Evolutionary conservation across 2,329 filamentous ascomycete genomes (phyloP).

Genomic region (Claviceps quebecensis): DNA sequence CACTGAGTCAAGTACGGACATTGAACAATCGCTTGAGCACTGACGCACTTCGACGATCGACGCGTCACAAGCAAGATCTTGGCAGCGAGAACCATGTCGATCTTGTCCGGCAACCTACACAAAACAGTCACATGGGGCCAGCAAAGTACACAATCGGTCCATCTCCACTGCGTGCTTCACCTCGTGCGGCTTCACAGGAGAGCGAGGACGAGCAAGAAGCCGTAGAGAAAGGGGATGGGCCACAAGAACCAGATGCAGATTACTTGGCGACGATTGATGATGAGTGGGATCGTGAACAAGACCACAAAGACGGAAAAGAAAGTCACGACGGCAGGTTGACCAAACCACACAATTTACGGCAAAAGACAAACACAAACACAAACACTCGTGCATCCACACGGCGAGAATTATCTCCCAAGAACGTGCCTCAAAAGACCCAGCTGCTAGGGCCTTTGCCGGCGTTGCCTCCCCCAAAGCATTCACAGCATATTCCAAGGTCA

Average conservation of each 20-base stretch:
- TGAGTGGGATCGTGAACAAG: slow-evolving; percentile 1
- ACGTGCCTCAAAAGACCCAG: neutral
- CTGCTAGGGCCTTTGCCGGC: neutral
- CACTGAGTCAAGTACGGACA: neutral
- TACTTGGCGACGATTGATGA: neutral
- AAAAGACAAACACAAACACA: neutral
- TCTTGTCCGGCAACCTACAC: neutral
- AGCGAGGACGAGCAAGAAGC: neutral
- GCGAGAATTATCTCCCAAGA: neutral
- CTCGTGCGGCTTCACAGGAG: neutral
- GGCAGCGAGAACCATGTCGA: slow-evolving; percentile 1
- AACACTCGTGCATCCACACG: slow-evolving; percentile 12
- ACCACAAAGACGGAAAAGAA: slow-evolving; percentile 5
- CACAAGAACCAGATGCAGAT: neutral
- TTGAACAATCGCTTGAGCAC: neutral
- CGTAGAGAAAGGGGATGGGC: neutral
- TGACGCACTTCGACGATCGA: neutral
- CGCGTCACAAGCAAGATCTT: neutral
- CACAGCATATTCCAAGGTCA: neutral
- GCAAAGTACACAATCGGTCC: neutral
- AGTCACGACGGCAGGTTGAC: slow-evolving; percentile 1
- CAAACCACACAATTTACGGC: neutral
- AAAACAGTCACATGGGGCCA: neutral
- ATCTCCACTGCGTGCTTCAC: slow-evolving; percentile 3
- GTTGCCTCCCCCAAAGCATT: neutral